Evolutionary conservation across 208 protist species (phyloP).

Genomic region (Trichomonas vaginalis): DNA sequence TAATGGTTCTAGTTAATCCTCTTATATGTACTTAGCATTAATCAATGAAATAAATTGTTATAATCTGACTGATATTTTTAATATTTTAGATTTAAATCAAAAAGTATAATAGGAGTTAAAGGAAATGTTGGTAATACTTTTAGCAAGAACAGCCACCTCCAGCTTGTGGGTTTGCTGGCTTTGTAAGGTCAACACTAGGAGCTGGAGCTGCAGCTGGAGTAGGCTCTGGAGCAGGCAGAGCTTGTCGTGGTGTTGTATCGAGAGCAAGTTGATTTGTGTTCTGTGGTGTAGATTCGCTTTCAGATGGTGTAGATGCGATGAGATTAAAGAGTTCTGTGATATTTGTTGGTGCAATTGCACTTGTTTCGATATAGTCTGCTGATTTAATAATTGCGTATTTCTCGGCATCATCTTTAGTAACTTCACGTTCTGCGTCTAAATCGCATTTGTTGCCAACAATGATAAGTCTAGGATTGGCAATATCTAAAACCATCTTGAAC

Average conservation of each 20-base stretch:
- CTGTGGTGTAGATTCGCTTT: background rate
- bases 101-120: too few species aligned
- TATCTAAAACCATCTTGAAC: background rate
- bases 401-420: background rate
- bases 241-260: background rate
- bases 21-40: too few species aligned
- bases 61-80: too few species aligned
- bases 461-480: background rate
- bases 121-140: too few species aligned
- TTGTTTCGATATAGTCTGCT: background rate
- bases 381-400: background rate
- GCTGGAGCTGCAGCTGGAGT: background rate
- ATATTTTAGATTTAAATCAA: too few species aligned
- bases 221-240: background rate
- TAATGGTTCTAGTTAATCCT: too few species aligned
- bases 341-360: background rate
- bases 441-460: background rate
- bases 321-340: background rate
- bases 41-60: too few species aligned
- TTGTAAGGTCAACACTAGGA: background rate
- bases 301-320: background rate
- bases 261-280: background rate
- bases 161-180: background rate
- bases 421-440: background rate
- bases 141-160: background rate